These are phyloP conservation scores for Cucurbita pepo DNA, from an alignment of 306 rosid genomes.

Conservation along the genomic window DNA sequence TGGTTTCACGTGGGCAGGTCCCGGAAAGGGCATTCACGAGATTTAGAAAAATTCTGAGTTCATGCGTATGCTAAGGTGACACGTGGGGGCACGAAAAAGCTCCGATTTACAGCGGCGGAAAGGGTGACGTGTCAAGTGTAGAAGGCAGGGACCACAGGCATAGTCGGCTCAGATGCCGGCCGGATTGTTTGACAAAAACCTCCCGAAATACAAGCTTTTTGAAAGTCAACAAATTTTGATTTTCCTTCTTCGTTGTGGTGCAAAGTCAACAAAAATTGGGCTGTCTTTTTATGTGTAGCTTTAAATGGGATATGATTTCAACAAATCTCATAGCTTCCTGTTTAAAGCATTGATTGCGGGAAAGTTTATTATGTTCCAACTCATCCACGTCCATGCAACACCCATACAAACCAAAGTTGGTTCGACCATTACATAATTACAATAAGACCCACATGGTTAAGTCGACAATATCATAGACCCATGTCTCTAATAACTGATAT, in stretches of 20 bases:
- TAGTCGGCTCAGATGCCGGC: neutral
- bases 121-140: neutral
- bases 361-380: neutral
- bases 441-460: no score
- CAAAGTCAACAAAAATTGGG: neutral
- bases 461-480: no score
- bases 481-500: no score
- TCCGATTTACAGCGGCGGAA: neutral
- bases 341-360: neutral
- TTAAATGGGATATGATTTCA: neutral
- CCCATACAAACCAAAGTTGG: no score
- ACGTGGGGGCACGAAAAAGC: neutral
- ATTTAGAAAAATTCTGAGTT: neutral
- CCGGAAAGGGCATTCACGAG: neutral
- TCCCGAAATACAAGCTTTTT: slow-evolving; percentile 3
- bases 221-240: neutral
- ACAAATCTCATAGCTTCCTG: neutral
- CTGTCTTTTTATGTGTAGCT: neutral
- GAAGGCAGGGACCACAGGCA: neutral
- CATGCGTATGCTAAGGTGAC: neutral
- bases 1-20: neutral
- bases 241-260: no score
- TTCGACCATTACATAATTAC: no score
- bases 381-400: neutral
- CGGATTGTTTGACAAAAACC: neutral